Percentiles rank a stretch among this genome's conserved stretches.
Evolutionary conservation across 805 yeast genomes (phyloP).

Genomic region (Pichia ethanolica): DNA sequence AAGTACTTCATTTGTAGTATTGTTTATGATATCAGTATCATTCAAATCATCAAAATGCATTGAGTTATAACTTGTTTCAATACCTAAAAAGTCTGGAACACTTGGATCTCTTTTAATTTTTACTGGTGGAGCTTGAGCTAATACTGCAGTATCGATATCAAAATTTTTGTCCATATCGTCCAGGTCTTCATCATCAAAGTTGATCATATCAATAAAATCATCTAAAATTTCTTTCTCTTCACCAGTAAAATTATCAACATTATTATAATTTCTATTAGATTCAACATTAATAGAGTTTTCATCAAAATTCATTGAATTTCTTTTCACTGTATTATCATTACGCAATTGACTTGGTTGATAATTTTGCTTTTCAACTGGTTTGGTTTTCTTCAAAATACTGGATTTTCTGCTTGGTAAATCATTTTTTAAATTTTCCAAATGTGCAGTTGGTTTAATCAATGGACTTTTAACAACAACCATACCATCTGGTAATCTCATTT

Average conservation of each 20-base stretch:
- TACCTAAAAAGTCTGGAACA: slow-evolving; percentile 12
- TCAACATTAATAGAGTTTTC: background rate
- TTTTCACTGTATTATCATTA: background rate
- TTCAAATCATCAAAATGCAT: background rate
- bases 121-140: slow-evolving; percentile 5
- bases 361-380: too few relatives aligned
- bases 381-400: slow-evolving; percentile 12
- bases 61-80: slow-evolving; percentile 5
- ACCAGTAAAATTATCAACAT: slow-evolving; percentile 13
- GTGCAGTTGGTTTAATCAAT: slow-evolving; percentile 1
- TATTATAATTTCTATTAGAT: background rate
- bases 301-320: background rate
- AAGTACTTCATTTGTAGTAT: too few relatives aligned
- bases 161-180: slow-evolving; percentile 20
- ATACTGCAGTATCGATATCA: slow-evolving; percentile 12
- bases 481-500: slow-evolving; percentile 30
- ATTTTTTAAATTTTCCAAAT: background rate
- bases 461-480: slow-evolving; percentile 35
- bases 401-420: slow-evolving; percentile 1
- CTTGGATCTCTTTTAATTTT: slow-evolving; percentile 4
- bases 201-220: slow-evolving; percentile 26
- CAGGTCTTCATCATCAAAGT: slow-evolving; percentile 22
- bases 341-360: background rate
- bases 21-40: background rate
- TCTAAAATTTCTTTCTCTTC: too few relatives aligned